phyloP scores from a whole-genome alignment of 2,329 filamentous ascomycete genomes.

The Dactylellina sp. region DNA sequence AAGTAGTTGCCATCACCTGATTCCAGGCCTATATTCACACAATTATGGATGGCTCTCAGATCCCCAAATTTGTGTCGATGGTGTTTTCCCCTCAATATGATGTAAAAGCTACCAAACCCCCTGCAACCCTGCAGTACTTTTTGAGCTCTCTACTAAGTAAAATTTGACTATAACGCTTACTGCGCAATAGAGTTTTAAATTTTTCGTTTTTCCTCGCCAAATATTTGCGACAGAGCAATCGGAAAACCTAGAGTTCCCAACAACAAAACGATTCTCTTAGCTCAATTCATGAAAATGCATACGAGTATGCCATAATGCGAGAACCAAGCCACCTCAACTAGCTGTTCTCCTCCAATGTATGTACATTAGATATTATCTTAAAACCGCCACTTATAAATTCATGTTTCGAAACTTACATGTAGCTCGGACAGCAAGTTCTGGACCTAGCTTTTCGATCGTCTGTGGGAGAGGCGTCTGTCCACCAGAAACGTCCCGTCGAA shows the following conservation, averaged over 20 bases:
- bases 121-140: no score
- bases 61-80: constrained; percentile 10
- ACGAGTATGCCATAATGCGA: no score
- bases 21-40: constrained; percentile 16
- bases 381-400: constrained; percentile 34
- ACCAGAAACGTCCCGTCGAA: constrained; percentile 37
- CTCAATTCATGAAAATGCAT: no score
- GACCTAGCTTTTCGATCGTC: constrained; percentile 3
- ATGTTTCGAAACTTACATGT: constrained; percentile 41
- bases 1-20: constrained; percentile 24
- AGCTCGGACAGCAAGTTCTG: constrained; percentile 39
- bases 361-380: constrained; percentile 6
- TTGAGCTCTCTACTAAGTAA: background rate
- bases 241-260: no score
- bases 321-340: constrained; percentile 20
- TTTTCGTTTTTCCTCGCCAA: no score
- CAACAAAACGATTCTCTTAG: no score
- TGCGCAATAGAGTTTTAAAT: background rate
- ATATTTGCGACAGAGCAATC: no score
- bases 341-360: background rate
- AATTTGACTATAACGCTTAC: background rate
- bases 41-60: constrained; percentile 41
- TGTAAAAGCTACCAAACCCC: constrained; percentile 6
- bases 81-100: constrained; percentile 5
- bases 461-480: constrained; percentile 38